Evolutionary conservation across 345 rosid species (phyloP), one percentile per base, ranked within the genome.

Genomic region (Populus simonii): DNA sequence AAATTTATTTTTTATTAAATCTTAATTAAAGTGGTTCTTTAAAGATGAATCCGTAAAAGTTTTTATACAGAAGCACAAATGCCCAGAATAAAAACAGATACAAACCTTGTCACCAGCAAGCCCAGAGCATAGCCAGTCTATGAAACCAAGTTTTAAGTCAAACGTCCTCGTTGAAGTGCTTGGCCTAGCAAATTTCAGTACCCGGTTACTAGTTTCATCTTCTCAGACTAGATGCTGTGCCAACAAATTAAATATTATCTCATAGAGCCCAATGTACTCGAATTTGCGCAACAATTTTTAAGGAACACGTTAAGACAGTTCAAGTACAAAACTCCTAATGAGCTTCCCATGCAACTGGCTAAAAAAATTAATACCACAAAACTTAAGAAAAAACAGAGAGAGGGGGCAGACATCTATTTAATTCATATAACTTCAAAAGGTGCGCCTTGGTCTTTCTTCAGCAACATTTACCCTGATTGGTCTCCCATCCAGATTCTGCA

Each of bases 401-500:
- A 17, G 72, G 45, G 55, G 66, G 18, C 15, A 57, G 78, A 61
- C 43, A 17, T 41, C 66, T 36, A 75, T 82, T 68, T 74, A 49
- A 36, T 36, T 66, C 47, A 77, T 27, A 39, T 65, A 49, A 23
- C 35, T 68, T 90, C 74, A 93, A 77, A 87, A 93, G 78, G 76
- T 51, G 73, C 93, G 91, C 83, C 97, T 92, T 29, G 88, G 92
- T 79, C 97, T 90, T 66, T 90, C 90, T 80, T 89, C 95, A 0
- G 98, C 98, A 39, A 89, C 89, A 74, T 94, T 93, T 72, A 94
- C 98, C 84, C 97, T 89, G 80, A 94, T 85, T 27, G 98, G 88
- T 84, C 98, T 89, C 70, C 98, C 97, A n/a, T 93, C 94, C 83
- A 94, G 76, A 82, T 73, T 88, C 98, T 94, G 90, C 84, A 88